Conservation (phyloP, 257 asterid genomes). For the Ilex asprella region DNA sequence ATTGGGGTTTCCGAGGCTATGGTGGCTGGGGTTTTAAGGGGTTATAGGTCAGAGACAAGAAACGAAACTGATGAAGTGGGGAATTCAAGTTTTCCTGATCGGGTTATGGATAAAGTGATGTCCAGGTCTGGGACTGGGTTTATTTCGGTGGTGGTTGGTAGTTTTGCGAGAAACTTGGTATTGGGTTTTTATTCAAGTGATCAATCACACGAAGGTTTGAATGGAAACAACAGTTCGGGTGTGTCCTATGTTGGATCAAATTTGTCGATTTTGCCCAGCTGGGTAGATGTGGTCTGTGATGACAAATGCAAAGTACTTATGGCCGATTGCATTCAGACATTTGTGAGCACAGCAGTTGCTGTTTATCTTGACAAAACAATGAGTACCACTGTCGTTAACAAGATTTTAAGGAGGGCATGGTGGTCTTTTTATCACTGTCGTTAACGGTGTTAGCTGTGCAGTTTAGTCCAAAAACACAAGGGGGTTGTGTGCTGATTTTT, state of each 20-base stretch:
- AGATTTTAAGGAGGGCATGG: too few species aligned
- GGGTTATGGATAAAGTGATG: conserved; percentile 69
- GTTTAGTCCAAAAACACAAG: too few species aligned
- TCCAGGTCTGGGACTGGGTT: conserved; percentile 80
- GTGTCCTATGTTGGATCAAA: conserved; percentile 16
- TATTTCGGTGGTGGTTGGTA: conserved; percentile 75
- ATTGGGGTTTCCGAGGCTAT: conserved; percentile 47
- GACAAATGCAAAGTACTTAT: conserved; percentile 61
- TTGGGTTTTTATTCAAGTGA: conserved; percentile 50
- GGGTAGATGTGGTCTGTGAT: conserved; percentile 51
- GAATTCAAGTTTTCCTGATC: conserved; percentile 40
- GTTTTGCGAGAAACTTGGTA: conserved; percentile 80
- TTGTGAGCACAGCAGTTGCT: conserved; percentile 79
- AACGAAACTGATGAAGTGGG: conserved; percentile 31
- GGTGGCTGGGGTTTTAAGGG: conserved; percentile 68
- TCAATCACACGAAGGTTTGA: conserved; percentile 25
- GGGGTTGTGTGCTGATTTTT: too few species aligned
- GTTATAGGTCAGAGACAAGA: conserved; percentile 32
- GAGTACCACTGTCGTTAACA: conserved; percentile 67
- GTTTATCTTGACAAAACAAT: conserved; percentile 91
- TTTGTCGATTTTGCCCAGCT: conserved; percentile 32
- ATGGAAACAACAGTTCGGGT: conserved; percentile 23
- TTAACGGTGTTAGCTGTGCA: too few species aligned
- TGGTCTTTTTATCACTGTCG: too few species aligned
- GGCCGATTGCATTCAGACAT: conserved; percentile 72